Evolutionary conservation across 805 yeast species (phyloP), one percentile per base, ranked within the genome.

Genomic region (Komagataella kurtzmanii): DNA sequence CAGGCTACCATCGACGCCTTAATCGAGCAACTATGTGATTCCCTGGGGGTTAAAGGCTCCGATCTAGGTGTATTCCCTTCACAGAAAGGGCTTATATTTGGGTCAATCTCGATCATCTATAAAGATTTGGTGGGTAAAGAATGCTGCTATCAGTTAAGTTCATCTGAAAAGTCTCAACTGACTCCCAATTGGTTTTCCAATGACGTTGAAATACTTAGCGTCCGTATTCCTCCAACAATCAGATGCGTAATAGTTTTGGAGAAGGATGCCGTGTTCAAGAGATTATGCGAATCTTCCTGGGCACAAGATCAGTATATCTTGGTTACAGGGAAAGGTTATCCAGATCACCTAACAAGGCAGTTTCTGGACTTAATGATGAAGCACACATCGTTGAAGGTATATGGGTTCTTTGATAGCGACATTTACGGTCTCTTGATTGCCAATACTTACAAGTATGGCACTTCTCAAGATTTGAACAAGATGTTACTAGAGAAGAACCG

Each of bases 321-420:
- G 0, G 61, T 84, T 7, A 82, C 88, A 0, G 88, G 85, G 0
- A 79, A 77, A 59, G 89, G 89, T 3, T 81, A 70, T 57, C 88
- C 89, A 0, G 89, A 83, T 59, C 58, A 68, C 10, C 62, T 75
- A 5, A 81, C 88, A 0, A 67, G 72, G 49, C 55, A 59, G 21
- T 72, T 81, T 52, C 55, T 79, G 7, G 48, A 54, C 4, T 30
- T 30, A 14, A 30, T 30, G 14, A 30, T 30, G 40, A 30, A 30
- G 40, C 40, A 30, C 40, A 30, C 40, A 14, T 30, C 40, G 14
- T 17, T 18, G 12, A 54, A 56, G 2, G 59, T 79, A 0, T 59
- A 61, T 18, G 80, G 75, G 1, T 67, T 77, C 40, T 79, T 81
- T 24, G 89, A 83, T 59, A 73, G 83, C 14, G 89, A 83, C 56